A percentile compares a stretch with the other conserved stretches of the same genome.
phyloP scores from a whole-genome alignment of 805 yeast species.

The Tetrapisispora iriomotensis region DNA sequence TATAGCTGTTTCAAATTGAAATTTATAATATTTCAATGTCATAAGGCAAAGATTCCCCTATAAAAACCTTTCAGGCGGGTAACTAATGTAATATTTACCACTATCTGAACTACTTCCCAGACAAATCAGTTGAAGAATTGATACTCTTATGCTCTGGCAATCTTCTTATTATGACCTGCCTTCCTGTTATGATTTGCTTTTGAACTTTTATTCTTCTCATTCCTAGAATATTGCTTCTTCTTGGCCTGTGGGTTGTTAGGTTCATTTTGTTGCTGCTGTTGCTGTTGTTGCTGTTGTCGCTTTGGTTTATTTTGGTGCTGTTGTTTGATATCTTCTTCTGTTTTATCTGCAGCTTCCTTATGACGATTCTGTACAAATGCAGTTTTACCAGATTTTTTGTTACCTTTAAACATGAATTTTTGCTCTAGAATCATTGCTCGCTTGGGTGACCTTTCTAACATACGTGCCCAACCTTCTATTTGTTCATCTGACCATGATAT shows the following conservation, averaged over 20 bases:
- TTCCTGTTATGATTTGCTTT: conserved; percentile 61
- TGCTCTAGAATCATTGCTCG: conserved; percentile 56
- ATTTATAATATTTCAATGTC: too few relatives aligned
- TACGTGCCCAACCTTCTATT: conserved; percentile 86
- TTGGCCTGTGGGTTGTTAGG: conserved; percentile 8
- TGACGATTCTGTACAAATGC: conserved; percentile 21
- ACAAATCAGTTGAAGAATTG: too few relatives aligned
- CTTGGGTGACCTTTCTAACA: conserved; percentile 56
- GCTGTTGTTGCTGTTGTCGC: conserved; percentile 1
- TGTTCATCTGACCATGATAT: conserved; percentile 81
- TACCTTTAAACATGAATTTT: conserved; percentile 42
- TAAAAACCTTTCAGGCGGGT: too few relatives aligned
- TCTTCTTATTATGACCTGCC: conserved; percentile 48
- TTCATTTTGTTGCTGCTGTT: conserved; percentile 3
- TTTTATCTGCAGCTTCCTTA: not conserved
- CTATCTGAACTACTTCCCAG: too few relatives aligned
- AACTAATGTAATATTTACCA: too few relatives aligned
- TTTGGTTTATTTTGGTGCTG: not conserved
- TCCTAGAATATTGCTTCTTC: conserved; percentile 33
- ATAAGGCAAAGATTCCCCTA: too few relatives aligned
- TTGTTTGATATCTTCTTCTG: not conserved
- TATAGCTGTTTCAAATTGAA: too few relatives aligned
- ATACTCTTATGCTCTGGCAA: conserved; percentile 18
- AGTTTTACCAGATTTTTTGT: conserved; percentile 24
- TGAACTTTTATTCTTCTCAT: conserved; percentile 47